Evolutionary conservation across 78 protist species (phyloP).

Genomic region (Dictyostelium capitatum): DNA sequence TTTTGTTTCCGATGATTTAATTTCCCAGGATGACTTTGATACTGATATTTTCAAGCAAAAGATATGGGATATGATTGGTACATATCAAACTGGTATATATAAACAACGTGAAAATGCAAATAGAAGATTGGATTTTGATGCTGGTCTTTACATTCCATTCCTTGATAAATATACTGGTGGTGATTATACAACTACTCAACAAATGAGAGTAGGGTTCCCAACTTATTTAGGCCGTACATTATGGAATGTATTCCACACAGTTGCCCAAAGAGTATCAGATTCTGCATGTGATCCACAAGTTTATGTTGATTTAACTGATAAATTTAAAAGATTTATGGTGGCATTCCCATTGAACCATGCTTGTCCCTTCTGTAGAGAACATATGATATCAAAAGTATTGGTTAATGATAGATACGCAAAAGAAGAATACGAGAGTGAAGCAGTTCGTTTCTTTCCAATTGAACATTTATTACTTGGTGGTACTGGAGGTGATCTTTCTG

Average conservation of each 20-base stretch:
- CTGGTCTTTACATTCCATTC: constrained; percentile 30
- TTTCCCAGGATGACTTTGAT: neutral
- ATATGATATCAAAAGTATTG: neutral
- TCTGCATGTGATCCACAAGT: neutral
- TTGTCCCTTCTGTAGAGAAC: constrained; percentile 53
- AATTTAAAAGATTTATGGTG: neutral
- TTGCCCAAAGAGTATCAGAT: constrained; percentile 34
- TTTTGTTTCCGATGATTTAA: constrained; percentile 16
- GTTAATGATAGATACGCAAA: neutral
- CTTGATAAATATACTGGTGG: constrained; percentile 17
- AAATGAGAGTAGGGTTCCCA: constrained; percentile 44
- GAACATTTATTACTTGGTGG: constrained; percentile 35
- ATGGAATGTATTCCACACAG: constrained; percentile 13
- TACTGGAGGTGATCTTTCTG: neutral
- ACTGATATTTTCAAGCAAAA: constrained; percentile 17
- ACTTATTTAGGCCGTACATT: constrained; percentile 18
- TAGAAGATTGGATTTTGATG: constrained; percentile 35
- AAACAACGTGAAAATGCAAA: constrained; percentile 15
- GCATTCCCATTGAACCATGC: constrained; percentile 4
- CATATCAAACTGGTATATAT: neutral
- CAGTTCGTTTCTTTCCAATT: constrained; percentile 18
- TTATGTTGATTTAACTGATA: neutral
- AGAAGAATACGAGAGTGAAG: neutral
- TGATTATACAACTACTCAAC: neutral
- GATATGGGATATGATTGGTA: constrained; percentile 26